Conservation (phyloP, 2,329 filamentous ascomycete genomes). For the Pestalotiopsis fici region DNA sequence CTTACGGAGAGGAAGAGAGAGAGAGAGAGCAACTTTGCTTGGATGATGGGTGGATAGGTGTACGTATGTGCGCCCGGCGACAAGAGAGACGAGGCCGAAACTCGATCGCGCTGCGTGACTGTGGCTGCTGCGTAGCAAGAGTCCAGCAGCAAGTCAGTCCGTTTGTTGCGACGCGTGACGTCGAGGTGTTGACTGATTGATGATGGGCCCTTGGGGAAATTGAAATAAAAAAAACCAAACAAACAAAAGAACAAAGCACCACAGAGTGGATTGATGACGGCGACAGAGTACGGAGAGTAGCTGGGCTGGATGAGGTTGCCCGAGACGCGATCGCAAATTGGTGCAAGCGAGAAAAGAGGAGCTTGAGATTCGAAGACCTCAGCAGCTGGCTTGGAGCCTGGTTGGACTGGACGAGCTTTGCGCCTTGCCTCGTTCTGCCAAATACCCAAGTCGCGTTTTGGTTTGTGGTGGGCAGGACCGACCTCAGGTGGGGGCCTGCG, state of each 20-base stretch:
- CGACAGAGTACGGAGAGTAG: background rate
- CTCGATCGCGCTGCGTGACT: background rate
- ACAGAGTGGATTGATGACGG: background rate
- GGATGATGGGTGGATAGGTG: background rate
- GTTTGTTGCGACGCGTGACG: background rate
- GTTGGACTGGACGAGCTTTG: background rate
- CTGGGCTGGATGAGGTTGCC: background rate
- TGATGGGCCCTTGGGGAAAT: background rate
- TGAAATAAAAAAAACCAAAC: too few species aligned
- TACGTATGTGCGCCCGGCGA: background rate
- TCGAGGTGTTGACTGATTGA: background rate
- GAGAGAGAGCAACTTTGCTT: background rate
- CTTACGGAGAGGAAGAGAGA: background rate
- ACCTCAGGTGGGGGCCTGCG: background rate
- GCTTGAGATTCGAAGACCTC: background rate
- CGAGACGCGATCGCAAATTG: slow-evolving; percentile 5
- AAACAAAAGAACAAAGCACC: too few species aligned
- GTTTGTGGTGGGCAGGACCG: background rate
- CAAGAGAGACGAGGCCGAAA: background rate
- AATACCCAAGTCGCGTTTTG: background rate
- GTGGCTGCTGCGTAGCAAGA: background rate
- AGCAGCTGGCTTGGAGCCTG: background rate
- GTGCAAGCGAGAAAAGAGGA: slow-evolving; percentile 3
- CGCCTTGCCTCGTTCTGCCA: background rate
- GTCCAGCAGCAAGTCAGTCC: background rate